Conservation (phyloP, 1,284 basidiomycete species). For the Malassezia sympodialis region DNA sequence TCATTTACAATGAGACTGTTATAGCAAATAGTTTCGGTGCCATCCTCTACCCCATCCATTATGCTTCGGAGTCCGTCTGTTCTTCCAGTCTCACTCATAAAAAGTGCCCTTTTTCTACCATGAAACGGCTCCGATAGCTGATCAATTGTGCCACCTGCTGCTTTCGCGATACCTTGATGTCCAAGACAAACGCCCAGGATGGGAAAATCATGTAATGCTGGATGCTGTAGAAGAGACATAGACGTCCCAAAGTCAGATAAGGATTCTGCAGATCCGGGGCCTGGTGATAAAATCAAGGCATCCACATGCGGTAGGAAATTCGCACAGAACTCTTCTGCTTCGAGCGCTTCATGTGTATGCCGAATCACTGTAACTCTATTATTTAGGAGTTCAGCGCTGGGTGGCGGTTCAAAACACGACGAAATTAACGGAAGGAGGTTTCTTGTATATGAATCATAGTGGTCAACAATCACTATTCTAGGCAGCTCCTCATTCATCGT, state of each 20-base stretch:
- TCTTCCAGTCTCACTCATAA: not conserved
- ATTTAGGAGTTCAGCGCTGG: constrained; percentile 6
- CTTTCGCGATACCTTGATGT: constrained; percentile 74
- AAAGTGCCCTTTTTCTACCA: constrained; percentile 27
- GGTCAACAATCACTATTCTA: constrained; percentile 41
- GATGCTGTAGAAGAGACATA: constrained; percentile 24
- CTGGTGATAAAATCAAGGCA: constrained; percentile 41
- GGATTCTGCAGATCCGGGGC: constrained; percentile 35
- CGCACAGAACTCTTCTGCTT: constrained; percentile 20
- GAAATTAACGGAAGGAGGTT: constrained; percentile 37
- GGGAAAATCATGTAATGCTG: constrained; percentile 52
- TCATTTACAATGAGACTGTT: constrained; percentile 53
- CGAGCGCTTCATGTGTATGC: constrained; percentile 30
- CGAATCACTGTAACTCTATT: constrained; percentile 35
- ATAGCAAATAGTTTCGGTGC: constrained; percentile 71
- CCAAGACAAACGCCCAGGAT: constrained; percentile 84
- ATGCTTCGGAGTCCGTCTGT: constrained; percentile 52
- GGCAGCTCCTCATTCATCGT: constrained; percentile 20
- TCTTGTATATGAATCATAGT: constrained; percentile 46
- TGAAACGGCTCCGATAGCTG: constrained; percentile 28
- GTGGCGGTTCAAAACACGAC: not conserved
- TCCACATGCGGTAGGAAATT: constrained; percentile 38
- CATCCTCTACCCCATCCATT: constrained; percentile 55
- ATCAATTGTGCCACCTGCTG: constrained; percentile 57
- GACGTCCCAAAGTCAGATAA: constrained; percentile 36